Percentiles rank a stretch among this genome's conserved stretches.
Conservation (phyloP, 768 basidiomycete species). For the Tulasnella sp. region DNA sequence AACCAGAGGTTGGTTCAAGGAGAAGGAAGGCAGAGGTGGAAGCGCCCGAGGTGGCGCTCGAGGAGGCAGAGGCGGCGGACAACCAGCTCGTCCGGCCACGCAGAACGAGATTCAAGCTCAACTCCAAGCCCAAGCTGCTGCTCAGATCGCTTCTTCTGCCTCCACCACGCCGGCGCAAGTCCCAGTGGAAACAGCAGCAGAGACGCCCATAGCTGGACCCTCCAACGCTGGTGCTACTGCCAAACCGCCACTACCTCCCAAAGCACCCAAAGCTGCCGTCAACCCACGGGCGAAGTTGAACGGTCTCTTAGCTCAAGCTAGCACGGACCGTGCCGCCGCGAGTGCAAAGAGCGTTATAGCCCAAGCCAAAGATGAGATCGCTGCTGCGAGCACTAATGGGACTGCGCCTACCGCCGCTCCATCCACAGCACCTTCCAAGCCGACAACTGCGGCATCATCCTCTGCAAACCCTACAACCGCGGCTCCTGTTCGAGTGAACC, state of each 20-base stretch:
- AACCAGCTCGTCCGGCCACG: neutral
- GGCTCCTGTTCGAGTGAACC: neutral
- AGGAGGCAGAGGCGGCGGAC: neutral
- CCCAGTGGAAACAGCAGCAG: neutral
- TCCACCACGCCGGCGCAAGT: too few relatives aligned
- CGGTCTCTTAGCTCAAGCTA: neutral
- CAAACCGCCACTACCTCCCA: neutral
- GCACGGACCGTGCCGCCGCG: neutral
- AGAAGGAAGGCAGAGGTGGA: neutral
- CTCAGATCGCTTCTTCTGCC: conserved; percentile 1
- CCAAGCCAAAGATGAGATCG: neutral
- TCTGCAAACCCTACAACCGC: neutral
- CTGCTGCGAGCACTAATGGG: neutral
- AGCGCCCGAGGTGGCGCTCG: neutral
- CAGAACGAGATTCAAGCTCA: neutral
- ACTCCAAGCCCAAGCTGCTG: conserved; percentile 10
- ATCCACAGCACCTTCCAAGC: neutral
- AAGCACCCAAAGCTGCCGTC: neutral
- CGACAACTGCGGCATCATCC: neutral
- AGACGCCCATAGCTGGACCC: neutral
- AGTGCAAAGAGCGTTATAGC: neutral
- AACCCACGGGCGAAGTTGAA: neutral
- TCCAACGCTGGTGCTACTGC: neutral
- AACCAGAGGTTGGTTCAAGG: neutral
- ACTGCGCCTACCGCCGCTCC: neutral